Evolutionary conservation across 257 asterid genomes (phyloP), one percentile per base, ranked within the genome.

Genomic region (Rubia yunnanensis): DNA sequence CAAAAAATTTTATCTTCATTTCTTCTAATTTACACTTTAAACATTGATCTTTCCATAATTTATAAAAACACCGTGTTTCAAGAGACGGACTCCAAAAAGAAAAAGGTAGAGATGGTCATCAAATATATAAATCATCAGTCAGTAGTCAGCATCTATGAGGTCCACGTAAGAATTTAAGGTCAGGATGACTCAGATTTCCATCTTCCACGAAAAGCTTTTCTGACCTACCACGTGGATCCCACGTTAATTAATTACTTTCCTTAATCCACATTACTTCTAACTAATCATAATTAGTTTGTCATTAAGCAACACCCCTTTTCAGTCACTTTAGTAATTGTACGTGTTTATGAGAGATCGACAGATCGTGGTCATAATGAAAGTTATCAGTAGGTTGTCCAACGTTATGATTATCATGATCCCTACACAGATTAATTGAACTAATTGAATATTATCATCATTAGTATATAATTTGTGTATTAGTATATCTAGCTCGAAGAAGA

Each of bases 151-250:
- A 22, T 20, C 18, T 10, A 13, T 11, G 10, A 55, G 17, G 31
- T 27, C 60, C 60, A 55, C 60, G 60, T 55, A 31, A 10, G 18
- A 27, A 28, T 27, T 26, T 56, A 5, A 27, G 62, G 22, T n/a
- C 36, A 9, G 5, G 44, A 10, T 60, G 65, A 60, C 65, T 60
- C 50, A 11, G 49, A 34, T 60, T 31, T 35, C 50, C 62, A 55
- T 13, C n/a, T 8, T 28, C 14, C 20, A n/a, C 34, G 38, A 56
- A 15, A 27, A 57, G 23, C 4, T 9, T 0, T 14, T 30, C 39
- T 9, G 49, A 24, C 49, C 65, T 60, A 35, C 49, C 65, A 60
- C 65, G 65, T 60, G 65, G 28, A 60, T 32, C 65, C 65, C 65
- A 60, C 17, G 1, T 18, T 18, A 1, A 20, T 4, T 53, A 44